Evolutionary conservation across 306 rosid genomes (phyloP).

Genomic region (Pterocarpus santalinus): DNA sequence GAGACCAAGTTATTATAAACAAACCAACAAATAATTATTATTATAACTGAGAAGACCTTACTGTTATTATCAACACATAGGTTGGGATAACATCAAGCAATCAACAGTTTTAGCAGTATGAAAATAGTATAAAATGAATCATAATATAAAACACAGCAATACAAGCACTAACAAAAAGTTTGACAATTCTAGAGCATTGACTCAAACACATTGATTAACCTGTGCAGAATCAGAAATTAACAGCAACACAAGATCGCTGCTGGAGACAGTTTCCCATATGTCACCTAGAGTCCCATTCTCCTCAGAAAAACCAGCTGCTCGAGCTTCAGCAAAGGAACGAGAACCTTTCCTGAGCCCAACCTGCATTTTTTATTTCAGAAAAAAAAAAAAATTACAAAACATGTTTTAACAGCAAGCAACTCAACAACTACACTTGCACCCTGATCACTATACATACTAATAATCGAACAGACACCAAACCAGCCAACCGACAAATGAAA

Average conservation of each 20-base stretch:
- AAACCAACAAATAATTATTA: neutral
- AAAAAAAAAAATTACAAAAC: neutral
- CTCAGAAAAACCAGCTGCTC: slow-evolving; percentile 88
- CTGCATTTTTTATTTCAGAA: slow-evolving; percentile 50
- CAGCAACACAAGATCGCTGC: slow-evolving; percentile 92
- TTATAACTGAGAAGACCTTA: neutral
- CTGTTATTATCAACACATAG: neutral
- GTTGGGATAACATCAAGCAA: neutral
- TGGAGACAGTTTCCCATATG: slow-evolving; percentile 82
- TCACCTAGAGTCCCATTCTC: slow-evolving; percentile 97
- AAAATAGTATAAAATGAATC: neutral
- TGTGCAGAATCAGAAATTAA: slow-evolving; percentile 97
- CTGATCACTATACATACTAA: neutral
- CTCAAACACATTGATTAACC: slow-evolving; percentile 56
- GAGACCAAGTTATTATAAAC: neutral
- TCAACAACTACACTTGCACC: neutral
- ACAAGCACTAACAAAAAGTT: neutral
- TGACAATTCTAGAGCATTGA: neutral
- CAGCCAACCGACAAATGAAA: neutral
- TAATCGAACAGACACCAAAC: neutral
- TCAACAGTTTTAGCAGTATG: neutral
- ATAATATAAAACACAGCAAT: neutral
- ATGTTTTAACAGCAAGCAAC: neutral
- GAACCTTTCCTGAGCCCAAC: slow-evolving; percentile 98
- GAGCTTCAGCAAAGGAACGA: slow-evolving; percentile 86